phyloP scores from a whole-genome alignment of 2,329 filamentous ascomycete species.

The Aspergillus ibericus region DNA sequence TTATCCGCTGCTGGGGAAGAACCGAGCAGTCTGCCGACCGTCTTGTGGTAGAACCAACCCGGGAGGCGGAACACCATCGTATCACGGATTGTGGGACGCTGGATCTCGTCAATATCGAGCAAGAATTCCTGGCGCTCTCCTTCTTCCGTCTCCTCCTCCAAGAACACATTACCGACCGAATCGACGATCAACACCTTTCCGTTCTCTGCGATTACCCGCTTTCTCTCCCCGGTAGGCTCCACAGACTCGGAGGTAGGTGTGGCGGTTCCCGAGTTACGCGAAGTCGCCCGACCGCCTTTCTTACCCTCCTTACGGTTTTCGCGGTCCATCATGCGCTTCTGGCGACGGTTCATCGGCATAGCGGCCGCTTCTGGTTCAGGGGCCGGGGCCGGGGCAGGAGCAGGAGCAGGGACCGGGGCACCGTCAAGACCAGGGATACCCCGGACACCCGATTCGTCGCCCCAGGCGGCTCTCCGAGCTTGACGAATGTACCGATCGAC shows the following conservation, averaged over 20 bases:
- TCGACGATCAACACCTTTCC: slow-evolving; percentile 94
- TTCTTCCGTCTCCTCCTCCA: slow-evolving; percentile 89
- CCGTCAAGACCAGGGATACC: slow-evolving; percentile 67
- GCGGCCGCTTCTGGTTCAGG: slow-evolving; percentile 50
- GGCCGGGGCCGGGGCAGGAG: slow-evolving; percentile 45
- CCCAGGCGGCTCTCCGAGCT: slow-evolving; percentile 85
- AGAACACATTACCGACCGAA: slow-evolving; percentile 84
- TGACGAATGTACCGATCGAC: slow-evolving; percentile 89
- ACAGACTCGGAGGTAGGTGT: slow-evolving; percentile 55
- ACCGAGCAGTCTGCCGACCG: slow-evolving; percentile 31
- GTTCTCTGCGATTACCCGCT: slow-evolving; percentile 88
- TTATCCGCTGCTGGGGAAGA: slow-evolving; percentile 11
- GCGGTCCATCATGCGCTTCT: slow-evolving; percentile 85
- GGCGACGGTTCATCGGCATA: slow-evolving; percentile 73
- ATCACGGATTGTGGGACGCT: slow-evolving; percentile 72
- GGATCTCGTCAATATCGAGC: slow-evolving; percentile 84
- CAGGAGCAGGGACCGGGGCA: slow-evolving; percentile 23
- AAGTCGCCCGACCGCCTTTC: slow-evolving; percentile 41
- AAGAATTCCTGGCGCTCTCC: slow-evolving; percentile 80
- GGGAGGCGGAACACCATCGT: slow-evolving; percentile 82
- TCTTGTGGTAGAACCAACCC: slow-evolving; percentile 64
- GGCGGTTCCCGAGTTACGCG: slow-evolving; percentile 46
- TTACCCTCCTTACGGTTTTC: slow-evolving; percentile 68
- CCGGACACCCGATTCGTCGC: slow-evolving; percentile 67
- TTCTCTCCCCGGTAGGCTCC: slow-evolving; percentile 73